These are phyloP conservation scores for Podaxis sp. DNA, from an alignment of 768 basidiomycete genomes.

Conservation along the genomic window DNA sequence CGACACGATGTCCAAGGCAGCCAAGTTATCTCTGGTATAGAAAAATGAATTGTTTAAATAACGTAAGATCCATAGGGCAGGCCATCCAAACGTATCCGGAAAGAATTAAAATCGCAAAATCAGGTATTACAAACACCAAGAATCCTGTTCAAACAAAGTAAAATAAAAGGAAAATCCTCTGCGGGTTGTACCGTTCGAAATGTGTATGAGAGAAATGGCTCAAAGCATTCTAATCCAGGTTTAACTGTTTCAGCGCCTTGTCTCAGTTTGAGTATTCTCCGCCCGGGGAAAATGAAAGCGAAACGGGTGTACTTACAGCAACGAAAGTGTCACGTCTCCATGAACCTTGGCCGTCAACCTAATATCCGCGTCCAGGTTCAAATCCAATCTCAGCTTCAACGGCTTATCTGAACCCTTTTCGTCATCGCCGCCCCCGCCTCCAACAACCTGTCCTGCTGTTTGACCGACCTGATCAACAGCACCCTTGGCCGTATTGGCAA, in stretches of 20 bases:
- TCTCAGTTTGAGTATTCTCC: slow-evolving; percentile 6
- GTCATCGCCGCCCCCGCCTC: slow-evolving; percentile 9
- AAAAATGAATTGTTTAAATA: too few species aligned
- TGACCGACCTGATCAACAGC: not conserved
- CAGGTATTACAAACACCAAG: too few species aligned
- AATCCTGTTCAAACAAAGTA: not conserved
- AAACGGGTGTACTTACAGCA: slow-evolving; percentile 20
- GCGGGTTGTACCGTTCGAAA: not conserved
- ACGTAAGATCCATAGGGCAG: too few species aligned
- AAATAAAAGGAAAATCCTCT: not conserved
- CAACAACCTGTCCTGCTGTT: not conserved
- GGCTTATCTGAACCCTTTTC: slow-evolving; percentile 14
- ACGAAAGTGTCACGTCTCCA: slow-evolving; percentile 28
- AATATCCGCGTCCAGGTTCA: slow-evolving; percentile 30
- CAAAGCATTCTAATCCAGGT: not conserved
- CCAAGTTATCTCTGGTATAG: too few species aligned
- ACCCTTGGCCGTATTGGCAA: not conserved
- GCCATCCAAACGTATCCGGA: too few species aligned
- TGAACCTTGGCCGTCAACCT: slow-evolving; percentile 28
- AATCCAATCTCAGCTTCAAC: slow-evolving; percentile 24
- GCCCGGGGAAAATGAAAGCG: not conserved
- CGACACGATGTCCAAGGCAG: not conserved
- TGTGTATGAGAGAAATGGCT: not conserved
- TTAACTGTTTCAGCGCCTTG: slow-evolving; percentile 11
- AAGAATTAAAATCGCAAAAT: too few species aligned